Base-by-base conservation (phyloP, 2,329 filamentous ascomycete genomes). In the Hirsutella minnesotensis region DNA sequence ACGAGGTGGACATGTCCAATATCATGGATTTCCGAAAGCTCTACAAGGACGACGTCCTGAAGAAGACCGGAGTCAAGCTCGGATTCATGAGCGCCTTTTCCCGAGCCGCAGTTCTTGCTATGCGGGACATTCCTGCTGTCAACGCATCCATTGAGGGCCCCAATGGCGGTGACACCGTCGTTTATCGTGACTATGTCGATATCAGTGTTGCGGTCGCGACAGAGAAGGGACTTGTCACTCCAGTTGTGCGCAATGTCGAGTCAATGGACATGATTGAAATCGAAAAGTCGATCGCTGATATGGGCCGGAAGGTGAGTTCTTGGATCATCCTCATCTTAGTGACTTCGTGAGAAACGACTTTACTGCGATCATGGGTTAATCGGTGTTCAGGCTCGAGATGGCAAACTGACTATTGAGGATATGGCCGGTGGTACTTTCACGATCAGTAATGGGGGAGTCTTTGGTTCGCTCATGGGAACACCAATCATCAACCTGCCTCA, bases 21-120 rank as follows among this genome's bases (percentile, higher is more conserved):
- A 73, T 98, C 40, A 95, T 96, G 83, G 87, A 95, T 49, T 90
- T 98, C 72, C 84, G 92, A 54, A 95, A 94, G 66, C 73, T 88
- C 38, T 96, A 96, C 77, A 96, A 96, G 73, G 90, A 96, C 46
- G 89, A 95, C 46, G 72, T 95, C 19, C 72, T 96, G 45, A 95
- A 96, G 76, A 94, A 90, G 73, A 92, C 86, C 9, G 90, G 89
- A 37, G 84, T 96, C 45, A 98, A 96, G 73, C 82, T 98, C 42
- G 92, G 92, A n/a, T 98, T 96, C 72, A 96, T 98, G 90, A 92
- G 88, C 62, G 90, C 90, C 44, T 98, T 98, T 67, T 86, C 90
- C 4, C 85, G 84, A 50, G 92, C 92, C 39, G 86, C 79, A 54
- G 80, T 94, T 37, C 72, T 96, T 46, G 92, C 92, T 45, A 94